These are phyloP conservation scores for Aspergillus luchuensis DNA, from an alignment of 2,329 filamentous ascomycete species.

Conservation along the genomic window DNA sequence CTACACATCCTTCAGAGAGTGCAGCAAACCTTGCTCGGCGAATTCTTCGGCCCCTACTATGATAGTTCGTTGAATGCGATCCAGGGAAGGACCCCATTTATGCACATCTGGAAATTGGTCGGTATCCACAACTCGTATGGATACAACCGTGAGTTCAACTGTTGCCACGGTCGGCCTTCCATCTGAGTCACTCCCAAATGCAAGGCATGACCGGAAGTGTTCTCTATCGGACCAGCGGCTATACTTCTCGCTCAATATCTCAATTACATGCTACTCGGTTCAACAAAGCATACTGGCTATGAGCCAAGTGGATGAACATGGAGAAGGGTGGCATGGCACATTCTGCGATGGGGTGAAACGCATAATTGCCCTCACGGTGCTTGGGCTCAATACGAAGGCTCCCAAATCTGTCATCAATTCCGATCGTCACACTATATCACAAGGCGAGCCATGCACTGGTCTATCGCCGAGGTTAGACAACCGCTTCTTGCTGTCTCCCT, in stretches of 20 bases:
- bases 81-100: too few species aligned
- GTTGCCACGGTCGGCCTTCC: neutral
- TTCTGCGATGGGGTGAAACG: neutral
- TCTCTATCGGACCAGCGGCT: neutral
- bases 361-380: neutral
- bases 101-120: neutral
- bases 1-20: neutral
- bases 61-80: neutral
- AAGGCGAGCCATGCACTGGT: neutral
- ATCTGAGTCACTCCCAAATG: neutral
- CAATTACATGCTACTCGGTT: too few species aligned
- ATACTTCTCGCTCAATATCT: too few species aligned
- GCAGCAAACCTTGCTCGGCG: neutral
- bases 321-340: neutral
- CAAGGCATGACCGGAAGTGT: neutral
- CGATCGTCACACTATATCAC: neutral
- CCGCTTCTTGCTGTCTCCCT: neutral
- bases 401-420: neutral
- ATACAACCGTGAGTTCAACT: neutral
- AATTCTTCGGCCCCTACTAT: neutral
- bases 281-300: neutral
- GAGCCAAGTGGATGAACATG: neutral
- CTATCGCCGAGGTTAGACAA: neutral
- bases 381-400: neutral
- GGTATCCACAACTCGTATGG: neutral